A percentile compares a stretch with the other conserved stretches of the same genome.
Conservation (phyloP, 1,284 basidiomycete genomes). For the Afroboletus lepidellus region DNA sequence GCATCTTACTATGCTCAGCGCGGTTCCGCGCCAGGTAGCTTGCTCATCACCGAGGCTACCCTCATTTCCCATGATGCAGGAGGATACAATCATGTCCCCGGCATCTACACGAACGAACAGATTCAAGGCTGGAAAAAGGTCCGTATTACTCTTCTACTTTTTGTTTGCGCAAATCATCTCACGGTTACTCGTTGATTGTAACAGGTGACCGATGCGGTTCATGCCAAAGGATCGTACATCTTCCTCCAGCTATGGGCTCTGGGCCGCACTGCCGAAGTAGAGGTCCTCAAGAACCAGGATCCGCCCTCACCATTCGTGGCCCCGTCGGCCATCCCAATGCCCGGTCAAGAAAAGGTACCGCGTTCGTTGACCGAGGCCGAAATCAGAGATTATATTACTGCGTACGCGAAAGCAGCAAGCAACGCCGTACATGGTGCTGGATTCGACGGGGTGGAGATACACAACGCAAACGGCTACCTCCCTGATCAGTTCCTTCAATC, state of each 20-base stretch:
- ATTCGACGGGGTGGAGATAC: not conserved
- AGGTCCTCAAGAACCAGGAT: conserved; percentile 23
- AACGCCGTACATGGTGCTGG: not conserved
- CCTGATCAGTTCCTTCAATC: not conserved
- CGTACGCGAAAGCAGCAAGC: not conserved
- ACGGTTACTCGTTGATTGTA: not conserved
- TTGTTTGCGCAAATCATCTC: not conserved
- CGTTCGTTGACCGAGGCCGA: not conserved
- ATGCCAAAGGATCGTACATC: conserved; percentile 12
- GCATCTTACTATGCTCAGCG: not conserved
- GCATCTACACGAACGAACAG: not conserved
- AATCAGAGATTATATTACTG: not conserved
- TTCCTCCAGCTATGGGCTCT: not conserved
- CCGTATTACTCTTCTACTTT: too few relatives aligned
- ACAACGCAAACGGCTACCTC: not conserved
- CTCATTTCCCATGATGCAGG: not conserved
- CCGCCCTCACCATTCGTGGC: conserved; percentile 31
- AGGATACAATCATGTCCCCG: not conserved
- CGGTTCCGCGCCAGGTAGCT: not conserved
- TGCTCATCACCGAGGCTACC: not conserved
- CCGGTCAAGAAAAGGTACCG: conserved; percentile 3
- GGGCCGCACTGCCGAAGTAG: not conserved
- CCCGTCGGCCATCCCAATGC: conserved; percentile 44
- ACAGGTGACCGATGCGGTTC: conserved; percentile 38
- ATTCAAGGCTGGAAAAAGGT: not conserved